Percentiles rank a stretch among this genome's conserved stretches.
These are phyloP conservation scores for Trichoderma atroviride DNA, from an alignment of 2,329 filamentous ascomycete genomes.

Conservation along the genomic window DNA sequence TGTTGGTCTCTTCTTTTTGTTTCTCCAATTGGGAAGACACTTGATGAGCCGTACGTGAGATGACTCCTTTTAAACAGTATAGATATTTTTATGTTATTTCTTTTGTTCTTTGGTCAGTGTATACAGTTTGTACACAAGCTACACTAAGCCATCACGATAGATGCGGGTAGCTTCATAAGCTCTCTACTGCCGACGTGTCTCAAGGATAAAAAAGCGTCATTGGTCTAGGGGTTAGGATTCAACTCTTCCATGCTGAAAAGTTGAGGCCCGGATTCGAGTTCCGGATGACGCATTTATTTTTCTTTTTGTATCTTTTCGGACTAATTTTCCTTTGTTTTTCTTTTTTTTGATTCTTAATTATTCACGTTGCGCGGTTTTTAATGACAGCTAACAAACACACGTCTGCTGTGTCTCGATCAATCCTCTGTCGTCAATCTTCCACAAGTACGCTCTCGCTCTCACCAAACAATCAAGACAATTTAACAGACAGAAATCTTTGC, in stretches of 20 bases:
- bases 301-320: background rate
- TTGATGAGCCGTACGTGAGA: too few species aligned
- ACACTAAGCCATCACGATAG: background rate
- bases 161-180: background rate
- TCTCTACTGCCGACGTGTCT: background rate
- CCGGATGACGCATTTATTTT: conserved; percentile 19
- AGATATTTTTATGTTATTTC: too few species aligned
- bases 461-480: background rate
- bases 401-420: background rate
- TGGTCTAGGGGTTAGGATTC: conserved; percentile 26
- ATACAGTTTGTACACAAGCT: background rate
- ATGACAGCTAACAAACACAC: too few species aligned
- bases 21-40: too few species aligned
- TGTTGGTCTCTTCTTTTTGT: too few species aligned
- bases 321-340: background rate
- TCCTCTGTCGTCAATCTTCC: too few species aligned
- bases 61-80: too few species aligned
- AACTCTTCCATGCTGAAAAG: conserved; percentile 26
- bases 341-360: background rate
- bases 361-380: background rate
- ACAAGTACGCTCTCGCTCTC: background rate
- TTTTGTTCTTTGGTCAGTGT: background rate
- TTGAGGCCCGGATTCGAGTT: conserved; percentile 26
- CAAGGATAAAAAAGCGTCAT: conserved; percentile 11
- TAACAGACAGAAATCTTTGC: too few species aligned